phyloP scores from a whole-genome alignment of 352 stramenopile genomes.

The Phytophthora tubulina region DNA sequence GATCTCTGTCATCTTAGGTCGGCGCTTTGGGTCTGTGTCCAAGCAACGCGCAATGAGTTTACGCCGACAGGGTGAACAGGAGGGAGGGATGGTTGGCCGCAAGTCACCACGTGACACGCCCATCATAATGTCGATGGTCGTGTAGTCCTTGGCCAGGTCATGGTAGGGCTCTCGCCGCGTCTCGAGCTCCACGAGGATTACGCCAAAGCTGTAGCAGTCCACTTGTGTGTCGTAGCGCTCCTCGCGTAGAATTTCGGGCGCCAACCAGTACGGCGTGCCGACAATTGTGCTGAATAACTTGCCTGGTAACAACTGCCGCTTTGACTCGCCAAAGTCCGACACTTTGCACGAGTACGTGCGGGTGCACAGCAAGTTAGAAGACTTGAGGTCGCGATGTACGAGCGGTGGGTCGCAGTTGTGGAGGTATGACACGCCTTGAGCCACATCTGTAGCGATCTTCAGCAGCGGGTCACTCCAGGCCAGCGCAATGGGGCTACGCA shows the following conservation, averaged over 20 bases:
- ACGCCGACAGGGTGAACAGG: slow-evolving; percentile 65
- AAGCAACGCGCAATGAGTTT: slow-evolving; percentile 77
- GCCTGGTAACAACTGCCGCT: slow-evolving; percentile 55
- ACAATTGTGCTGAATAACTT: slow-evolving; percentile 79
- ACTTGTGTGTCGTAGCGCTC: slow-evolving; percentile 86
- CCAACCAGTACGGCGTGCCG: slow-evolving; percentile 88
- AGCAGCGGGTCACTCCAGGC: slow-evolving; percentile 81
- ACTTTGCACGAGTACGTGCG: slow-evolving; percentile 85
- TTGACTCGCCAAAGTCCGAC: slow-evolving; percentile 85
- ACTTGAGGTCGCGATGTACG: slow-evolving; percentile 87
- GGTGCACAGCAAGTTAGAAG: slow-evolving; percentile 80
- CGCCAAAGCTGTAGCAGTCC: slow-evolving; percentile 90
- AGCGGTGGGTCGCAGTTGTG: slow-evolving; percentile 85
- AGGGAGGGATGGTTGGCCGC: slow-evolving; percentile 71
- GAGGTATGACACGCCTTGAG: slow-evolving; percentile 80
- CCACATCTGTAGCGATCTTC: slow-evolving; percentile 87
- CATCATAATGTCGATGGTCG: slow-evolving; percentile 86
- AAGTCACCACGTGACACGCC: slow-evolving; percentile 67
- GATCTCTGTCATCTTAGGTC: slow-evolving; percentile 85
- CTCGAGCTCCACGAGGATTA: slow-evolving; percentile 88
- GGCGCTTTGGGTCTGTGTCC: slow-evolving; percentile 59
- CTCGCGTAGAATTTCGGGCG: slow-evolving; percentile 86
- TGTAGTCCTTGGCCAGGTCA: slow-evolving; percentile 64
- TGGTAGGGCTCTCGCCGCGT: slow-evolving; percentile 79
- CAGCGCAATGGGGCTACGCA: slow-evolving; percentile 73